These are phyloP conservation scores for Parietichytrium sp. DNA, from an alignment of 108 stramenopile species.

Conservation along the genomic window DNA sequence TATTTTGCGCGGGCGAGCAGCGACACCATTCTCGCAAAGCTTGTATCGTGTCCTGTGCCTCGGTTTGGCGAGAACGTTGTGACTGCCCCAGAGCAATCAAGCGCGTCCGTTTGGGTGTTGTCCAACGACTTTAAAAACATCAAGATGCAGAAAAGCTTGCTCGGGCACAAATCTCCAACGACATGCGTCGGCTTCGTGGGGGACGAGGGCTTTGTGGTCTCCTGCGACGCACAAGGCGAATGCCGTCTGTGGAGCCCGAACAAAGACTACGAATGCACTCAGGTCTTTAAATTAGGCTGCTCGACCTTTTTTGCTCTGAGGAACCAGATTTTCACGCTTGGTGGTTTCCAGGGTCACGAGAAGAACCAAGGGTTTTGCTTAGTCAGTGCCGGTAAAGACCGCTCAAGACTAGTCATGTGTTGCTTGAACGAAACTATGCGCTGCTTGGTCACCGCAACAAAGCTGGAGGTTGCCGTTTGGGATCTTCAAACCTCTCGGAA, in stretches of 20 bases:
- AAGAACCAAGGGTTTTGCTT: neutral
- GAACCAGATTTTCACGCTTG: neutral
- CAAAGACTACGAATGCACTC: neutral
- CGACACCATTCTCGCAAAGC: neutral
- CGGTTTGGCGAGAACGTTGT: neutral
- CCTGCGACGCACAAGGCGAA: conserved; percentile 12
- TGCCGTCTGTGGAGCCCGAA: neutral
- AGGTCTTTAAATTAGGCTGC: neutral
- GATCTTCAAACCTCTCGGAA: neutral
- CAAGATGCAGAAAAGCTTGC: neutral
- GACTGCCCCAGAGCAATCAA: neutral
- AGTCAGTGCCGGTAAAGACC: neutral
- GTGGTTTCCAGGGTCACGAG: neutral
- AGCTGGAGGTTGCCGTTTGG: conserved; percentile 16
- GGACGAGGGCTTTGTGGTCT: neutral
- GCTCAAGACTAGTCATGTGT: neutral
- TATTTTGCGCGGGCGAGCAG: neutral
- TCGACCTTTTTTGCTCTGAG: neutral
- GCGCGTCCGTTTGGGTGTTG: neutral
- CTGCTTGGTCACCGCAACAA: conserved; percentile 18
- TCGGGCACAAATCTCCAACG: conserved; percentile 15
- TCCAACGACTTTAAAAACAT: neutral
- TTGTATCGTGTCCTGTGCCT: neutral
- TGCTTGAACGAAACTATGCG: neutral
- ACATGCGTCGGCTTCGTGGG: neutral